Percentiles rank a stretch among this genome's conserved stretches.
These are phyloP conservation scores for Syncephalastrum monosporum DNA, from an alignment of 371 early-diverging fungal species.

Conservation along the genomic window DNA sequence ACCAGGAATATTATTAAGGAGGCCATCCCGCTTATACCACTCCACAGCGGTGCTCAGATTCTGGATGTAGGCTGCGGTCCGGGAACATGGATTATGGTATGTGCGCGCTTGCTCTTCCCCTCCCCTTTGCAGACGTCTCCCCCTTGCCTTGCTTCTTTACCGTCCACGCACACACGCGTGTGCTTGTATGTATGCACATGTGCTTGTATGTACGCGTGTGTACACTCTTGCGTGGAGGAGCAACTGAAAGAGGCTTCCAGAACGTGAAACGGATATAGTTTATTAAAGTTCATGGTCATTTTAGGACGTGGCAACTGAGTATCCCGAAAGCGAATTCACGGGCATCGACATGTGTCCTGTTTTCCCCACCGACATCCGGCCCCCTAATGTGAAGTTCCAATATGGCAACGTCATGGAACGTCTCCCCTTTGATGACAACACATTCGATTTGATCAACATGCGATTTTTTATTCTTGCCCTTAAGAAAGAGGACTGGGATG, in stretches of 20 bases:
- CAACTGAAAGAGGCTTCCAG: too few relatives aligned
- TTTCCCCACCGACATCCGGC: slow-evolving; percentile 50
- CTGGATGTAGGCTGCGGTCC: slow-evolving; percentile 25
- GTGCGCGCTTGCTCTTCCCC: too few relatives aligned
- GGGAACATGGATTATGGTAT: slow-evolving; percentile 18
- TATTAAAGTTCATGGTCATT: neutral
- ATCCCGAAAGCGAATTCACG: slow-evolving; percentile 50
- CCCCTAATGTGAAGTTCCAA: slow-evolving; percentile 45
- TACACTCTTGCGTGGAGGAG: too few relatives aligned
- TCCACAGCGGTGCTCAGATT: slow-evolving; percentile 15
- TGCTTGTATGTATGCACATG: too few relatives aligned
- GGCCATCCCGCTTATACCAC: slow-evolving; percentile 2
- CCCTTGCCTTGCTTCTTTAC: neutral
- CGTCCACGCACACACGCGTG: too few relatives aligned
- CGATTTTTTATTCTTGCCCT: slow-evolving; percentile 54
- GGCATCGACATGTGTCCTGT: slow-evolving; percentile 57
- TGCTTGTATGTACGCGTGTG: too few relatives aligned
- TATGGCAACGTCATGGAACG: slow-evolving; percentile 46
- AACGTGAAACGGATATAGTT: too few relatives aligned
- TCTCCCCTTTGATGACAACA: slow-evolving; percentile 56
- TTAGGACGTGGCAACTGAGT: slow-evolving; percentile 45
- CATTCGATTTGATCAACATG: slow-evolving; percentile 61
- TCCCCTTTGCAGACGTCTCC: neutral
- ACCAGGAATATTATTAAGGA: slow-evolving; percentile 11
- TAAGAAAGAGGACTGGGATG: slow-evolving; percentile 48